These are phyloP conservation scores for Penicillium sp. DNA, from an alignment of 2,329 filamentous ascomycete species.

Conservation along the genomic window DNA sequence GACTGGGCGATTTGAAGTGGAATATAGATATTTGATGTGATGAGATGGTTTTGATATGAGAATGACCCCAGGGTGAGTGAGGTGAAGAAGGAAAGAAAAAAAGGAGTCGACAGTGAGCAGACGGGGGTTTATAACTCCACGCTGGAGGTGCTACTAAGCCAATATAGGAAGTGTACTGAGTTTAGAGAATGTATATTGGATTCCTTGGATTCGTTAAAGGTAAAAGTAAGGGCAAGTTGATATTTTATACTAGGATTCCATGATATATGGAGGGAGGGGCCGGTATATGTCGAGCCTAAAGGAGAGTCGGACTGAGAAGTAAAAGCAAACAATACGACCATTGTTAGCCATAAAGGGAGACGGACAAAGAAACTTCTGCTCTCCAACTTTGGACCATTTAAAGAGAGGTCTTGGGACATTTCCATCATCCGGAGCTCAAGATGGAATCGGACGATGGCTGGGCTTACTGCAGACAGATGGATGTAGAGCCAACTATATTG, in stretches of 20 bases:
- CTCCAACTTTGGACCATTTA: not conserved
- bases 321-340: not conserved
- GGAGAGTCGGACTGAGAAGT: not conserved
- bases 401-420: not conserved
- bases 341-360: not conserved
- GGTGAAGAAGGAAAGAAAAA: slow-evolving; percentile 7
- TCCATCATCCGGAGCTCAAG: not conserved
- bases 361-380: not conserved
- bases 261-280: not conserved
- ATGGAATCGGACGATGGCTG: not conserved
- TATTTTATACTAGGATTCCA: not conserved
- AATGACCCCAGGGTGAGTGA: slow-evolving; percentile 1
- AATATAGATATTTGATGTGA: not conserved
- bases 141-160: not conserved
- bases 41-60: not conserved
- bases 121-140: not conserved
- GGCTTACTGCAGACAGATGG: not conserved
- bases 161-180: not conserved
- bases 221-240: not conserved
- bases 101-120: not conserved
- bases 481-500: not conserved
- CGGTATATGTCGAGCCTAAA: not conserved
- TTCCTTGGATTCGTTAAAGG: not conserved
- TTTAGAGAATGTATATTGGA: not conserved
- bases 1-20: slow-evolving; percentile 1